phyloP scores from a whole-genome alignment of 257 asterid species.

The Prunella vulgaris region DNA sequence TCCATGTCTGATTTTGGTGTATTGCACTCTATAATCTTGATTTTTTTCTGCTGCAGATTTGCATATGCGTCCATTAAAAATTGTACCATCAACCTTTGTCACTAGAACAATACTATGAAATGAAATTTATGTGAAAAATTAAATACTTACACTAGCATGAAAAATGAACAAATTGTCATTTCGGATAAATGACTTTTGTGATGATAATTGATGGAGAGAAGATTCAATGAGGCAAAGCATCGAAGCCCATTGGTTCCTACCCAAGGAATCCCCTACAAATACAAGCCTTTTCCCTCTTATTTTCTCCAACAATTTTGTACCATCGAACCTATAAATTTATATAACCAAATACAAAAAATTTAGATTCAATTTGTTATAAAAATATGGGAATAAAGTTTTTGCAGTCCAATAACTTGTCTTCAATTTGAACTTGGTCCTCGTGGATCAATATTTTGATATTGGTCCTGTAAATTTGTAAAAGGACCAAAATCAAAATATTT shows the following conservation, averaged over 20 bases:
- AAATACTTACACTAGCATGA: neutral
- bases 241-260: conserved; percentile 11
- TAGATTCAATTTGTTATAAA: no score
- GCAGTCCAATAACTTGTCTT: no score
- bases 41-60: neutral
- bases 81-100: neutral
- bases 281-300: conserved; percentile 1
- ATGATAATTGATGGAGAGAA: neutral
- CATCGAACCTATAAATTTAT: neutral
- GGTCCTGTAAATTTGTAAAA: no score
- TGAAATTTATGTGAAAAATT: neutral
- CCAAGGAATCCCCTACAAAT: conserved; percentile 11
- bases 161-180: neutral
- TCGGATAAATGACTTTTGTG: neutral
- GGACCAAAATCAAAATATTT: no score
- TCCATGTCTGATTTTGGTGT: neutral
- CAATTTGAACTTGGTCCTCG: no score
- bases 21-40: neutral
- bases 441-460: no score
- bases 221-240: neutral
- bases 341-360: neutral
- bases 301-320: neutral
- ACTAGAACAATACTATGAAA: neutral
- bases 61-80: neutral
- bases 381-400: no score